Conservation (phyloP, 768 basidiomycete genomes). For the Boletus tylopilopsis region DNA sequence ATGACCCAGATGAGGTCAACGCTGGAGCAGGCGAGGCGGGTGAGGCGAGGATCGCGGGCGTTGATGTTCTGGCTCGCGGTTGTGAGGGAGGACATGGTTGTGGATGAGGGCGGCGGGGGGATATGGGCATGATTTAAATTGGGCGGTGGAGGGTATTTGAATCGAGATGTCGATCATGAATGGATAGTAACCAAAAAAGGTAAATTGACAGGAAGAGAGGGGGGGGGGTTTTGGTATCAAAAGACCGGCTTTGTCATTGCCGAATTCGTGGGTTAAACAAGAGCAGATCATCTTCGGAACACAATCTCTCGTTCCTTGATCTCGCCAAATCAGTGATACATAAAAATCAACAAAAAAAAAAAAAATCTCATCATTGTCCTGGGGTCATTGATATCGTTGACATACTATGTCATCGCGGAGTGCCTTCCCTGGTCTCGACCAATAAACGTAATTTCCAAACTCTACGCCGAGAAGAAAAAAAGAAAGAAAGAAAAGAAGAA, state of each 20-base stretch:
- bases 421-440: slow-evolving; percentile 1
- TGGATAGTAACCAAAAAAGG: slow-evolving; percentile 7
- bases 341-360: no score
- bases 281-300: slow-evolving; percentile 18
- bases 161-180: slow-evolving; percentile 22
- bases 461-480: neutral
- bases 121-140: slow-evolving; percentile 24
- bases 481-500: no score
- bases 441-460: no score
- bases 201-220: neutral
- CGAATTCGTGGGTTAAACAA: slow-evolving; percentile 25
- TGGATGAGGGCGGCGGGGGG: neutral
- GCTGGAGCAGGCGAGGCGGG: slow-evolving; percentile 42
- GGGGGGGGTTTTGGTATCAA: neutral
- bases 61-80: slow-evolving; percentile 10
- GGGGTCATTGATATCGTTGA: slow-evolving; percentile 8
- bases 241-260: slow-evolving; percentile 12
- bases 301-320: no score
- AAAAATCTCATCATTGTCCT: no score
- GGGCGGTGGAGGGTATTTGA: neutral
- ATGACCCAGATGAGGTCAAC: slow-evolving; percentile 60
- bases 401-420: slow-evolving; percentile 30
- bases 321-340: neutral
- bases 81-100: slow-evolving; percentile 6
- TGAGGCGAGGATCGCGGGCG: slow-evolving; percentile 6